phyloP scores from a whole-genome alignment of 371 early-diverging fungal genomes.

The Rhizomucor pusillus region DNA sequence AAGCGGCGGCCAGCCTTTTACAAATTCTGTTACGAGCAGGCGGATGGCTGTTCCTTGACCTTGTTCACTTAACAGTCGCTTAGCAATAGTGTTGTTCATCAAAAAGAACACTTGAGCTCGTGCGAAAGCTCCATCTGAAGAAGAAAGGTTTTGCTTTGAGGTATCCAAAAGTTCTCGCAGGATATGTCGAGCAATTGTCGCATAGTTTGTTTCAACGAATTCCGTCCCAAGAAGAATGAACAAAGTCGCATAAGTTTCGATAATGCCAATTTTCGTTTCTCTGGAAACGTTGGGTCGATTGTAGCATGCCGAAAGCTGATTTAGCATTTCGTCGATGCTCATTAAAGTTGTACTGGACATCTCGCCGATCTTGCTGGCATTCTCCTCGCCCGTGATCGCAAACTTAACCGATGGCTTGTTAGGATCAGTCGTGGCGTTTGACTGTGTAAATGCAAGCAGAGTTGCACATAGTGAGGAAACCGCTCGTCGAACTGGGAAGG shows the following conservation, averaged over 20 bases:
- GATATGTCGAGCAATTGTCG: conserved; percentile 65
- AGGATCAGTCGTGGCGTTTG: conserved; percentile 34
- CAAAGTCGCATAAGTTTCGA: conserved; percentile 78
- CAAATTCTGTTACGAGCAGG: conserved; percentile 62
- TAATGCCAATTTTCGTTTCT: conserved; percentile 76
- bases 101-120: conserved; percentile 70
- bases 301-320: conserved; percentile 60
- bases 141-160: conserved; percentile 20
- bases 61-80: conserved; percentile 70
- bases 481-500: conserved; percentile 64
- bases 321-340: conserved; percentile 68
- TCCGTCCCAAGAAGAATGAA: conserved; percentile 70
- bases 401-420: conserved; percentile 36
- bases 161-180: conserved; percentile 55
- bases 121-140: conserved; percentile 61
- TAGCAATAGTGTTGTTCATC: conserved; percentile 74
- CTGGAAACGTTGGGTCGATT: conserved; percentile 58
- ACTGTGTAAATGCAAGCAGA: conserved; percentile 57
- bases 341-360: conserved; percentile 33
- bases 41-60: conserved; percentile 76
- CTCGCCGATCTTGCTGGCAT: neutral
- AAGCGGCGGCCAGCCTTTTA: conserved; percentile 70
- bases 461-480: conserved; percentile 63
- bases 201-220: conserved; percentile 77
- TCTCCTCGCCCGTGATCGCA: conserved; percentile 41